These are phyloP conservation scores for Fusarium chuoi DNA, from an alignment of 2,329 filamentous ascomycete genomes.

Conservation along the genomic window DNA sequence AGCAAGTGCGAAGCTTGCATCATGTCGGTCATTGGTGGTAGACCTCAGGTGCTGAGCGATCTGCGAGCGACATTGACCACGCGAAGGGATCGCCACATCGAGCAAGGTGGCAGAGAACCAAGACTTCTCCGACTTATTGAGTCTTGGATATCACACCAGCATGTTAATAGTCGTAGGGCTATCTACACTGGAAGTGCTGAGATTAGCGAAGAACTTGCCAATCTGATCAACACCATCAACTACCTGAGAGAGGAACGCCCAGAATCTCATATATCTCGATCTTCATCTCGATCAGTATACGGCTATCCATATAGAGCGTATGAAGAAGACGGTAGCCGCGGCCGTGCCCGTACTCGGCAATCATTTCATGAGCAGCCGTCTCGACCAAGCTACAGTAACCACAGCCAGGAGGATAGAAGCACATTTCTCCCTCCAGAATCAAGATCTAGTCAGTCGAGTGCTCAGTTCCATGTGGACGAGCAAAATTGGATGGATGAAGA, in stretches of 20 bases:
- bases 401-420: neutral
- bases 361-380: neutral
- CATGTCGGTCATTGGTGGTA: slow-evolving; percentile 59
- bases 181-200: slow-evolving; percentile 19
- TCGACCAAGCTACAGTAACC: neutral
- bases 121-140: slow-evolving; percentile 54
- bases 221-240: slow-evolving; percentile 1
- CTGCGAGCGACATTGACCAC: slow-evolving; percentile 57
- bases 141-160: slow-evolving; percentile 55
- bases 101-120: slow-evolving; percentile 39
- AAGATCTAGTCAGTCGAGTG: neutral
- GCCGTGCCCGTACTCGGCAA: neutral
- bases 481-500: slow-evolving; percentile 1
- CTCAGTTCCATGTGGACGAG: neutral
- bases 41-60: slow-evolving; percentile 54
- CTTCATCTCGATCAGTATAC: neutral
- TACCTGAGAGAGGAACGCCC: neutral
- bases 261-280: neutral
- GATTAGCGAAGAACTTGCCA: slow-evolving; percentile 18
- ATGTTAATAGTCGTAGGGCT: slow-evolving; percentile 4
- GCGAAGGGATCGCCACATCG: slow-evolving; percentile 44
- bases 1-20: slow-evolving; percentile 64
- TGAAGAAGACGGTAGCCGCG: neutral
- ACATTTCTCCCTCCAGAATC: neutral
- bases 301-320: neutral